Evolutionary conservation across 2,329 filamentous ascomycete species (phyloP), one percentile per base, ranked within the genome.

Genomic region (Fusarium nurragi): DNA sequence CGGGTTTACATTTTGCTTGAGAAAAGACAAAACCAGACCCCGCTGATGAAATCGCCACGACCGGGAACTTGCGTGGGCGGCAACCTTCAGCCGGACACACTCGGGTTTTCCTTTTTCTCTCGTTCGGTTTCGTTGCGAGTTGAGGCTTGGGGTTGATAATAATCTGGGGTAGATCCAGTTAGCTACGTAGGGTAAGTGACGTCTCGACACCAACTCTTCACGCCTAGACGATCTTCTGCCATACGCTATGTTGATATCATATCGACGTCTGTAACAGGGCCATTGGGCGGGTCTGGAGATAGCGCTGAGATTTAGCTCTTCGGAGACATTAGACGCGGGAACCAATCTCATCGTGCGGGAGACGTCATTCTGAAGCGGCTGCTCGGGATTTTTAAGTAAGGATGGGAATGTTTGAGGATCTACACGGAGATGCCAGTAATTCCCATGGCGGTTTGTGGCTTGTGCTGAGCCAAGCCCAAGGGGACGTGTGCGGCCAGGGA

Each of bases 381-480:
- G 32, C 36, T 36, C 8, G 43, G 21, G 22, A 30, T 46, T 41
- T 25, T 46, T 34, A 44, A 39, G 54, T 44, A 52, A 49, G 19
- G 12, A 69, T 65, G 67, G 58, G 57, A 68, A 61, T 60, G 43
- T 62, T 48, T 19, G 18, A 19, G 32, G 50, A 51, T 67, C 52
- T 59, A 40, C 56, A 55, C 50, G 18, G 39, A 54, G 41, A 51
- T 23, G 26, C 39, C 30, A 38, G 37, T 21, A 52, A 69, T 67
- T 48, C 60, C 48, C 55, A 65, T 64, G n/a, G 34, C 10, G 34
- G 16, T 6, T 12, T 67, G 54, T 69, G 66, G 66, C 64, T 60
- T 44, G 45, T 49, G 30, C 13, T 4, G 13, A n/a, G 18, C 12
- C 5, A 13, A 43, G 34, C n/a, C n/a, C 18, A 39, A 43, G 22